Percentiles rank a stretch among this genome's conserved stretches.
phyloP scores from a whole-genome alignment of 164 flowering plant species.

The Tinospora cordifolia region DNA sequence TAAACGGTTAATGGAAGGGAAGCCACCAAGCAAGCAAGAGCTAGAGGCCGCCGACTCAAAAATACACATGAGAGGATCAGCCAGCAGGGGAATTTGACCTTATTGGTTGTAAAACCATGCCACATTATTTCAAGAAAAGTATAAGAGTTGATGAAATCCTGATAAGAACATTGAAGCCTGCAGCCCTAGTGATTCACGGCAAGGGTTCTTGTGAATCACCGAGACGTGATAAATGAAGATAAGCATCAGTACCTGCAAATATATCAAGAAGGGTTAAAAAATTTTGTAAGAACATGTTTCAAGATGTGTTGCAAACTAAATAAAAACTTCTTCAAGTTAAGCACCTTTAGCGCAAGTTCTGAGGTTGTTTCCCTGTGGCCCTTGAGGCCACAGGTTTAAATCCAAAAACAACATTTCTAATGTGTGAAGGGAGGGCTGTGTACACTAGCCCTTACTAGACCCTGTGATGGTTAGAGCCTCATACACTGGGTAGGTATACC shows the following conservation, averaged over 20 bases:
- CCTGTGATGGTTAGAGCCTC: too few relatives aligned
- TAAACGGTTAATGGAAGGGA: not conserved
- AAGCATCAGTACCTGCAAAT: conserved; percentile 87
- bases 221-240: conserved; percentile 86
- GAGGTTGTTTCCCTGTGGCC: too few relatives aligned
- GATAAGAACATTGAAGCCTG: not conserved
- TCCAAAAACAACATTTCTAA: too few relatives aligned
- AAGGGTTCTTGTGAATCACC: conserved; percentile 93
- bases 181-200: conserved; percentile 28
- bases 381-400: too few relatives aligned
- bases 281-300: not conserved
- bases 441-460: too few relatives aligned
- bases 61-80: not conserved
- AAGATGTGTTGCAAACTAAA: not conserved
- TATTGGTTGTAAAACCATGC: not conserved
- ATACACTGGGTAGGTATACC: too few relatives aligned
- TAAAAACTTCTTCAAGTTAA: too few relatives aligned
- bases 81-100: not conserved
- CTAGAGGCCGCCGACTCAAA: not conserved
- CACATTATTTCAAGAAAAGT: not conserved
- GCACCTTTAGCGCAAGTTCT: too few relatives aligned
- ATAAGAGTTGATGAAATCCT: not conserved
- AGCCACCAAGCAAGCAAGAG: not conserved
- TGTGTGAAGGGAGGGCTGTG: too few relatives aligned
- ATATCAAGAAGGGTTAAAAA: not conserved